Evolutionary conservation across 345 rosid genomes (phyloP).

Genomic region (Eucalyptus cloeziana): DNA sequence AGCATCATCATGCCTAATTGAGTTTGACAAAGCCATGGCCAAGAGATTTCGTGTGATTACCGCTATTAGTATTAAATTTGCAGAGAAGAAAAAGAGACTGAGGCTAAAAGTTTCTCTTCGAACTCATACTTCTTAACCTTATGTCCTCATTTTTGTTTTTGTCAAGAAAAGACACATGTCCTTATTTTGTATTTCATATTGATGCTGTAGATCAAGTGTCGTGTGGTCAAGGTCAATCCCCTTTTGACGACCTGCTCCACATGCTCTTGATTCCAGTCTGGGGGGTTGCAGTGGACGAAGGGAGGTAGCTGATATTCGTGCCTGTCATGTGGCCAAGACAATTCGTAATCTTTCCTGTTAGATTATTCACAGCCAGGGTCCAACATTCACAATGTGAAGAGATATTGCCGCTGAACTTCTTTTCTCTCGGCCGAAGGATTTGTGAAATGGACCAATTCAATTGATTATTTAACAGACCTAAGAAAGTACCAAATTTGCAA

Average conservation of each 20-base stretch:
- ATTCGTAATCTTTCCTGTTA: neutral
- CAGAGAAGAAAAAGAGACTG: neutral
- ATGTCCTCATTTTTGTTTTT: no score
- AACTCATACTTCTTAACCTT: no score
- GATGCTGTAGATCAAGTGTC: neutral
- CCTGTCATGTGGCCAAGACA: neutral
- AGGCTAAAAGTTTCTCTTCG: no score
- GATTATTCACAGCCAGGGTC: neutral
- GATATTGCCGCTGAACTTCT: neutral
- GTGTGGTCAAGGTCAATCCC: neutral
- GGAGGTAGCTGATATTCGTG: neutral
- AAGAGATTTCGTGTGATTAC: neutral
- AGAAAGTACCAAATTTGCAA: no score
- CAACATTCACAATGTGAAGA: neutral
- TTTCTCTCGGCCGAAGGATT: neutral
- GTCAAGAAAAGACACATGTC: no score
- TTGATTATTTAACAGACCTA: no score
- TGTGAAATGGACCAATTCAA: neutral
- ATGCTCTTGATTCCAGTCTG: neutral
- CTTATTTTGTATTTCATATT: neutral
- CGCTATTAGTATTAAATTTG: neutral
- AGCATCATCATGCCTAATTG: neutral
- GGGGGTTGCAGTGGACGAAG: neutral
- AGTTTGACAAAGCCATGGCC: neutral
- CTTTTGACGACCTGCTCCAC: neutral